Percentiles rank a stretch among this genome's conserved stretches.
Evolutionary conservation across 805 yeast genomes (phyloP).

Genomic region (Myxozyma neotropica): DNA sequence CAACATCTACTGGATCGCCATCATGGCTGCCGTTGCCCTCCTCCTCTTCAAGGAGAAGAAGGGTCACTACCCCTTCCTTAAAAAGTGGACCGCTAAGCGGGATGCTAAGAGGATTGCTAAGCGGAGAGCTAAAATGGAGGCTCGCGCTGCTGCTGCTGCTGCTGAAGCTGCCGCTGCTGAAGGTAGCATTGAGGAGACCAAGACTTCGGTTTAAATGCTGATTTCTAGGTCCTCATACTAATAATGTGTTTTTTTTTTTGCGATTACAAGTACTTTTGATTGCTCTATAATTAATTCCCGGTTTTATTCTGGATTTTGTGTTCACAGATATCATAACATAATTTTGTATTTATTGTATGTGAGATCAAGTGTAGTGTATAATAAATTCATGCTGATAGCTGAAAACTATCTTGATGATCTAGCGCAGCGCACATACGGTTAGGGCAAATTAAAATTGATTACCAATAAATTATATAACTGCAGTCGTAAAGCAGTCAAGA

Average conservation of each 20-base stretch:
- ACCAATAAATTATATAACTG: too few relatives aligned
- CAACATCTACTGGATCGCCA: conserved; percentile 81
- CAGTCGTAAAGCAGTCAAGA: too few relatives aligned
- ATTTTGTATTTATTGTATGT: too few relatives aligned
- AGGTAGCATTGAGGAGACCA: background rate
- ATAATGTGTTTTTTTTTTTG: background rate
- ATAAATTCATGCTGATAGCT: too few relatives aligned
- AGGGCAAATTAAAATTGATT: too few relatives aligned
- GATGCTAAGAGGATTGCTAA: conserved; percentile 16
- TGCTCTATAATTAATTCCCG: background rate
- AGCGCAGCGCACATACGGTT: too few relatives aligned
- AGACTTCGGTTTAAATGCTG: conserved; percentile 1
- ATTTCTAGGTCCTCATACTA: background rate
- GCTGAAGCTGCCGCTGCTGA: background rate
- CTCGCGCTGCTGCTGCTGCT: conserved; percentile 9
- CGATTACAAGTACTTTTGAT: too few relatives aligned
- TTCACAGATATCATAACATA: too few relatives aligned
- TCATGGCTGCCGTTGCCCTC: conserved; percentile 57
- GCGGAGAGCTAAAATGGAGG: conserved; percentile 10
- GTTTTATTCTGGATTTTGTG: background rate
- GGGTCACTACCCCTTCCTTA: conserved; percentile 47
- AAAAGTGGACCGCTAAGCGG: conserved; percentile 1
- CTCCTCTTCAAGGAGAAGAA: conserved; percentile 81
- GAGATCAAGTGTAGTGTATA: too few relatives aligned
- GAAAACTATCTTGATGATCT: too few relatives aligned